These are phyloP conservation scores for Ustilago cynodontis DNA, from an alignment of 1,284 basidiomycete species.

Conservation along the genomic window DNA sequence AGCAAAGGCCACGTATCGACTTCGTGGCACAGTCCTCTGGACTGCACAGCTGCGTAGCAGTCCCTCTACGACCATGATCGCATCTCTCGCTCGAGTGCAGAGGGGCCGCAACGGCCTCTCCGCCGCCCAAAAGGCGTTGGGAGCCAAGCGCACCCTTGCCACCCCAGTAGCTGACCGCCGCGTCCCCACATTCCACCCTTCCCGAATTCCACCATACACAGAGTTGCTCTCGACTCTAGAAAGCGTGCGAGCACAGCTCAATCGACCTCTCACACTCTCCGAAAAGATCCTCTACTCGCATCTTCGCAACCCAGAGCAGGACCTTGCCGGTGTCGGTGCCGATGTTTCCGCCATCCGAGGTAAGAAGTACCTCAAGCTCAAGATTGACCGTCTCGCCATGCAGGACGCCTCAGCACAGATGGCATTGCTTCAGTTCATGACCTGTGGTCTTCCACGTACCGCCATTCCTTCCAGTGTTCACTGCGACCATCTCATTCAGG, in stretches of 20 bases:
- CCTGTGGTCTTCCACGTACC: constrained; percentile 85
- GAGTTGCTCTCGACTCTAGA: constrained; percentile 81
- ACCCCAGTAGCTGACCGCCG: constrained; percentile 42
- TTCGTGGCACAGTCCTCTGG: not conserved
- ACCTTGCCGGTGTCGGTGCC: constrained; percentile 77
- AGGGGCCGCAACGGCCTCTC: constrained; percentile 40
- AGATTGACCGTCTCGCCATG: constrained; percentile 95
- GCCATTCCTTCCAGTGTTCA: constrained; percentile 92
- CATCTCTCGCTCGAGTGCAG: constrained; percentile 47
- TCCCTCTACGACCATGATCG: constrained; percentile 31
- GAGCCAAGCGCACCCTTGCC: constrained; percentile 38
- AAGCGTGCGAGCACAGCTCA: constrained; percentile 79
- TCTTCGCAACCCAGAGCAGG: constrained; percentile 80
- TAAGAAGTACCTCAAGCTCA: constrained; percentile 88
- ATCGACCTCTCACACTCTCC: constrained; percentile 88
- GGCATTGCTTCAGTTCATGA: constrained; percentile 99
- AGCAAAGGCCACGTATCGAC: not conserved
- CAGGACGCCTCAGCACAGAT: constrained; percentile 99
- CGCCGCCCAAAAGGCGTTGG: constrained; percentile 39
- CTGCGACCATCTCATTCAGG: constrained; percentile 83
- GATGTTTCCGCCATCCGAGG: constrained; percentile 77
- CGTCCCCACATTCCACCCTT: constrained; percentile 61
- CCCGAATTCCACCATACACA: constrained; percentile 81
- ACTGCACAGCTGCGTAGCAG: constrained; percentile 2
- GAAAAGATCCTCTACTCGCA: constrained; percentile 99